Base-by-base conservation (phyloP, 257 asterid species). In the Ballota nigra region DNA sequence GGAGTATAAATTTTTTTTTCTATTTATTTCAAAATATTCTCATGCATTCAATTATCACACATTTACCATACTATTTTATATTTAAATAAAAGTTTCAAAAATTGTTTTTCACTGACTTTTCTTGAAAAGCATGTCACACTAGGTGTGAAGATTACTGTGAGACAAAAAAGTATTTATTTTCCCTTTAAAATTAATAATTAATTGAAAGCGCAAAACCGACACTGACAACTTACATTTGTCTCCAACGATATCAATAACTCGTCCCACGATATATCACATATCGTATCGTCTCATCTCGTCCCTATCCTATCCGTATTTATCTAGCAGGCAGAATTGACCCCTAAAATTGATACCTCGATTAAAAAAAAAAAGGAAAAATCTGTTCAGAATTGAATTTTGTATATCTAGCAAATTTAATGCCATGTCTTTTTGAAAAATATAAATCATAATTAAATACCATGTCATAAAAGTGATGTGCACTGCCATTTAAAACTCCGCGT, bases 171-270 rank as follows among this genome's bases (percentile, higher is more conserved):
- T n/a, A n/a, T n/a, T n/a, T n/a, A 9, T 56, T 56, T 56, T 9
- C 24, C 13, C 13, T 2, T 41, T 55, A n/a, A 18, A 10, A 41
- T 40, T 38, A 4, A 69, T 69, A 34, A 53, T 43, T 47, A 36
- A 64, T 75, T 71, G 70, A 72, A 75, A 72, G 43, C 70, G 63
- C 78, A 6, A 75, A 71, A 24, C 33, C 76, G 81, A 80, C 78
- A 62, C 75, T 80, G 78, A 80, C 84, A 76, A 28, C 73, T 66
- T 75, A 41, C 34, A 23, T 66, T 57, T 71, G 76, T 79, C 72
- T 62, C 69, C 73, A 45, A 29, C 74, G 9, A 34, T 65, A 16
- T 1, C 51, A 3, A 52, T 33, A 24, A 24, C 70, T 74, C 78
- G 71, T 78, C 63, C 3, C 73, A 33, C 76, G 69, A 29, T 53